phyloP scores from a whole-genome alignment of 1,139 yeast species.

The Nakaseomyces delphensis region DNA sequence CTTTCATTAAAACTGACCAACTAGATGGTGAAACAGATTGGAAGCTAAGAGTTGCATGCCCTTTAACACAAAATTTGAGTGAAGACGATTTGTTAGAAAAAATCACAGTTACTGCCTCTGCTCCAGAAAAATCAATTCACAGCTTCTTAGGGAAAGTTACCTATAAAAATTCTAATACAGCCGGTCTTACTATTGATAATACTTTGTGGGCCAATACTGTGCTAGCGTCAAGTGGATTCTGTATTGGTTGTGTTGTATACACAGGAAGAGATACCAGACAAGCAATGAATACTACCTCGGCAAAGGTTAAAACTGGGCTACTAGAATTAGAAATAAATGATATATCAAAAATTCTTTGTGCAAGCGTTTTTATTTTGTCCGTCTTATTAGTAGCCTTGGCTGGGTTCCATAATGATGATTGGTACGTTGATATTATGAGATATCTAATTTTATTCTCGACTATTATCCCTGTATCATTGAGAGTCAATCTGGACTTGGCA shows the following conservation, averaged over 20 bases:
- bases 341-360: slow-evolving; percentile 80
- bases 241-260: slow-evolving; percentile 77
- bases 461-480: slow-evolving; percentile 88
- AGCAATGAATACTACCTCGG: slow-evolving; percentile 80
- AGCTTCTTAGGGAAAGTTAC: slow-evolving; percentile 65
- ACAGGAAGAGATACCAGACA: slow-evolving; percentile 94
- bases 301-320: slow-evolving; percentile 87
- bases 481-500: slow-evolving; percentile 92
- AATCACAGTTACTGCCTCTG: slow-evolving; percentile 55
- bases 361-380: slow-evolving; percentile 73
- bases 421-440: slow-evolving; percentile 89
- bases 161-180: slow-evolving; percentile 43
- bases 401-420: slow-evolving; percentile 58
- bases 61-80: slow-evolving; percentile 55
- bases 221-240: slow-evolving; percentile 76
- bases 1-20: slow-evolving; percentile 93
- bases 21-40: slow-evolving; percentile 99
- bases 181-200: slow-evolving; percentile 74
- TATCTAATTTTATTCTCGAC: slow-evolving; percentile 87
- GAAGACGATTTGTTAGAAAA: slow-evolving; percentile 39
- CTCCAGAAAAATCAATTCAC: slow-evolving; percentile 81
- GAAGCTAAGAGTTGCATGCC: slow-evolving; percentile 77
- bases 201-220: slow-evolving; percentile 98
- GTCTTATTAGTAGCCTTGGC: slow-evolving; percentile 68
- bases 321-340: slow-evolving; percentile 85